Conservation (phyloP, 2,329 filamentous ascomycete genomes). For the Ilyonectria sp. region DNA sequence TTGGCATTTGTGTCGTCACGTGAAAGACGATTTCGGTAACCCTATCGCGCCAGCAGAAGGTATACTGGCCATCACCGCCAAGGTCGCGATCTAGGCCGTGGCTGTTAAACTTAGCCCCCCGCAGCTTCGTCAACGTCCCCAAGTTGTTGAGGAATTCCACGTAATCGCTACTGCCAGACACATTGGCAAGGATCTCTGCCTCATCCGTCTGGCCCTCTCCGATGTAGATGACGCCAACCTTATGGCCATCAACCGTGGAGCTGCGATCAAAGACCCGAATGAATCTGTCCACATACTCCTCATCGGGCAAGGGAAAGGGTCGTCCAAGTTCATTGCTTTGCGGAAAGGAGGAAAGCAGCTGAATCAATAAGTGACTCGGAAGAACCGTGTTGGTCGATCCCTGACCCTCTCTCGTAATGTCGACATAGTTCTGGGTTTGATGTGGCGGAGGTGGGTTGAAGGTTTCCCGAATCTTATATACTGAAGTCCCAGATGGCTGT, state of each 20-base stretch:
- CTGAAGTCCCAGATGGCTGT: constrained; percentile 78
- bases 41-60: constrained; percentile 94
- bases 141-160: constrained; percentile 86
- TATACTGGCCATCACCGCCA: constrained; percentile 87
- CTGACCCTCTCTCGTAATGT: constrained; percentile 65
- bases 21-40: constrained; percentile 97
- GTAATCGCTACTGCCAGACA: constrained; percentile 89
- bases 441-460: constrained; percentile 72
- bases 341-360: constrained; percentile 75
- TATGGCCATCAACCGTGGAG: constrained; percentile 93
- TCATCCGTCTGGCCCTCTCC: constrained; percentile 89
- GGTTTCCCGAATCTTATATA: constrained; percentile 72
- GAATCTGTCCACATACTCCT: constrained; percentile 80
- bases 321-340: constrained; percentile 72
- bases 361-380: constrained; percentile 82
- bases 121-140: constrained; percentile 85
- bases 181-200: constrained; percentile 87
- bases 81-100: constrained; percentile 88
- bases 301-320: constrained; percentile 81
- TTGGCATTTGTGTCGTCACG: constrained; percentile 97
- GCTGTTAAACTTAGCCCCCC: constrained; percentile 90
- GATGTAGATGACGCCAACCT: constrained; percentile 94
- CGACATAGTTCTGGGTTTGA: constrained; percentile 64
- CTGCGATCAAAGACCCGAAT: constrained; percentile 88
- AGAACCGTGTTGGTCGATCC: constrained; percentile 73